These are phyloP conservation scores for Balakata baccata DNA, from an alignment of 345 rosid species.

Conservation along the genomic window DNA sequence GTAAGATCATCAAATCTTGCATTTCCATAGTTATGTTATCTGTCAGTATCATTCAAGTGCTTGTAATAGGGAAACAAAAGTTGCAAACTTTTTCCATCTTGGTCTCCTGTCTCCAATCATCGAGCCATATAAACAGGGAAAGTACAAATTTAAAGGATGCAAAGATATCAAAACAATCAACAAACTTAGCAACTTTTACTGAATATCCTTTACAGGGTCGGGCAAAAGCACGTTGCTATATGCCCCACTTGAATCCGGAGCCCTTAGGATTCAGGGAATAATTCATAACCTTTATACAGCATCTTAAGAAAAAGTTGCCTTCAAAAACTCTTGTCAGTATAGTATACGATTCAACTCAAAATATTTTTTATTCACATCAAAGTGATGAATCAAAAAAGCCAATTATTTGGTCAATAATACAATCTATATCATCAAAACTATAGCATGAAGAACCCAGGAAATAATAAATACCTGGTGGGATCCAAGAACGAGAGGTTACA, in stretches of 20 bases:
- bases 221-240: background rate
- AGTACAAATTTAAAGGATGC: background rate
- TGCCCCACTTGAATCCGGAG: background rate
- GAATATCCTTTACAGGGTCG: background rate
- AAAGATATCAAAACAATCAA: constrained; percentile 8
- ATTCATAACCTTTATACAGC: background rate
- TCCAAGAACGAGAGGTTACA: constrained; percentile 17
- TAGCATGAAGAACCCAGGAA: constrained; percentile 12
- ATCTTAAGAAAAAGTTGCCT: background rate
- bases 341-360: constrained; percentile 10
- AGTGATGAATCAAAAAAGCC: constrained; percentile 16
- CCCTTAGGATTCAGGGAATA: background rate
- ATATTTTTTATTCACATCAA: constrained; percentile 24
- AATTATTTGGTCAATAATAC: constrained; percentile 19
- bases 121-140: background rate
- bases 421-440: constrained; percentile 14
- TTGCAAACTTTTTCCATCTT: background rate
- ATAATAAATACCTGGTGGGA: constrained; percentile 24
- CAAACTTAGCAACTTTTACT: background rate
- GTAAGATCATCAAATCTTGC: background rate
- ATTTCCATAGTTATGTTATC: background rate
- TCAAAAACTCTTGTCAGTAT: background rate
- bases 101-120: constrained; percentile 1
- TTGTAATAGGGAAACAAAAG: background rate
- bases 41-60: background rate